phyloP scores from a whole-genome alignment of 441 rosid genomes.

The Brassica balearica region DNA sequence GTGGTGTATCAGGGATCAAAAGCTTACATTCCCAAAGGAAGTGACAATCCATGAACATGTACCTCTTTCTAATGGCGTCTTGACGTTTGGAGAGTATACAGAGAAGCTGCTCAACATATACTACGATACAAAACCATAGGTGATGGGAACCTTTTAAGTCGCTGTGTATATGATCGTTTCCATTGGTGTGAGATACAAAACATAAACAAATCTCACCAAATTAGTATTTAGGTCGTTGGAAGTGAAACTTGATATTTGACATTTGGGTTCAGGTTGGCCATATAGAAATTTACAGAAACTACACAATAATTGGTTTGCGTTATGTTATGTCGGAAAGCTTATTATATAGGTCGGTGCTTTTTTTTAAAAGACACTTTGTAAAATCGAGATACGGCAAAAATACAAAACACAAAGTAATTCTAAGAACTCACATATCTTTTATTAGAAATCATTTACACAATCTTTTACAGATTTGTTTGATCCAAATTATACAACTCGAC shows the following conservation, averaged over 20 bases:
- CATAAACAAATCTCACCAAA: neutral
- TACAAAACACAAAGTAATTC: too few relatives aligned
- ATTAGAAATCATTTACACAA: too few relatives aligned
- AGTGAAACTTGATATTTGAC: neutral
- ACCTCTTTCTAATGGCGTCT: slow-evolving; percentile 50
- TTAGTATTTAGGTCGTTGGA: slow-evolving; percentile 7
- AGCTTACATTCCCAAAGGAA: slow-evolving; percentile 73
- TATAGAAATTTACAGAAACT: neutral
- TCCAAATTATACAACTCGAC: too few relatives aligned
- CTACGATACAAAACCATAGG: slow-evolving; percentile 66
- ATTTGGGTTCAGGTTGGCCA: slow-evolving; percentile 4
- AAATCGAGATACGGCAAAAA: too few relatives aligned
- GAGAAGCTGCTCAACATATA: slow-evolving; percentile 84
- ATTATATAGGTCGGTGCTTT: too few relatives aligned
- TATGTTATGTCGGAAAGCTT: neutral
- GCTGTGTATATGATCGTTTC: slow-evolving; percentile 14
- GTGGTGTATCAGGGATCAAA: slow-evolving; percentile 66
- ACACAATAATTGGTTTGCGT: neutral
- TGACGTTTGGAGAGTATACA: slow-evolving; percentile 85
- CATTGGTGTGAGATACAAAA: slow-evolving; percentile 16
- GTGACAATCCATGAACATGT: slow-evolving; percentile 70
- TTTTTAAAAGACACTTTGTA: too few relatives aligned
- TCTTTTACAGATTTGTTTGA: too few relatives aligned
- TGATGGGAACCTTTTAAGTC: neutral
- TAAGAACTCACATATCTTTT: too few relatives aligned